Percentiles rank a stretch among this genome's conserved stretches.
Conservation (phyloP, 768 basidiomycete genomes). For the Amanita brunnescens region DNA sequence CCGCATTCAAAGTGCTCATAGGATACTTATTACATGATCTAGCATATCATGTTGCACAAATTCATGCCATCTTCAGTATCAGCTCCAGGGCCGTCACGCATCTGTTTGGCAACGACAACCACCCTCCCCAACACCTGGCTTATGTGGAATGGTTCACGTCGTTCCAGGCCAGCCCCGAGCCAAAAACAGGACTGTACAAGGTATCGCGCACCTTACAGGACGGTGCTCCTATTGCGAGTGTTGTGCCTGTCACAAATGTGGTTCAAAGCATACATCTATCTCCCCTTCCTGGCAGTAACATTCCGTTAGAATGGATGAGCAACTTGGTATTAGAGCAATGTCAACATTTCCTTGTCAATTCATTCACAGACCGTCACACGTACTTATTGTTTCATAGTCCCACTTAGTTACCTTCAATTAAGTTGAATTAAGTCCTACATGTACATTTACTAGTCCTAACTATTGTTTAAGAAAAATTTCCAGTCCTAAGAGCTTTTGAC, state of each 20-base stretch:
- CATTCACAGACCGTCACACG: slow-evolving; percentile 16
- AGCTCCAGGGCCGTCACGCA: neutral
- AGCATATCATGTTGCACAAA: slow-evolving; percentile 8
- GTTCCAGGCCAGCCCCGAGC: no score
- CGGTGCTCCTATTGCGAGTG: slow-evolving; percentile 8
- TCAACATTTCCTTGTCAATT: slow-evolving; percentile 17
- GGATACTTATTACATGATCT: slow-evolving; percentile 6
- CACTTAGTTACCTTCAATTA: no score
- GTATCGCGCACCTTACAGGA: no score
- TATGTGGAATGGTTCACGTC: no score
- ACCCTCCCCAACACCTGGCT: no score
- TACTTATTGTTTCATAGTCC: slow-evolving; percentile 8
- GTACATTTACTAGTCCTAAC: no score
- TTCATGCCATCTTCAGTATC: slow-evolving; percentile 7
- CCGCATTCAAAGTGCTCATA: no score
- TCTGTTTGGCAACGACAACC: no score
- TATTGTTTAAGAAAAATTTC: no score
- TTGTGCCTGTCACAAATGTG: slow-evolving; percentile 13
- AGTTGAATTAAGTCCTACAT: no score
- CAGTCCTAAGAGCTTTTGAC: no score
- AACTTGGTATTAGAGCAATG: slow-evolving; percentile 20
- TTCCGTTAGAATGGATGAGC: slow-evolving; percentile 17
- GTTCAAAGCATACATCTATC: neutral
- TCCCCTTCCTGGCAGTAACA: slow-evolving; percentile 15
- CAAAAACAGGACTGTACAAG: no score